Evolutionary conservation across 257 asterid species (phyloP).

Genomic region (Oldenlandia corymbosa): DNA sequence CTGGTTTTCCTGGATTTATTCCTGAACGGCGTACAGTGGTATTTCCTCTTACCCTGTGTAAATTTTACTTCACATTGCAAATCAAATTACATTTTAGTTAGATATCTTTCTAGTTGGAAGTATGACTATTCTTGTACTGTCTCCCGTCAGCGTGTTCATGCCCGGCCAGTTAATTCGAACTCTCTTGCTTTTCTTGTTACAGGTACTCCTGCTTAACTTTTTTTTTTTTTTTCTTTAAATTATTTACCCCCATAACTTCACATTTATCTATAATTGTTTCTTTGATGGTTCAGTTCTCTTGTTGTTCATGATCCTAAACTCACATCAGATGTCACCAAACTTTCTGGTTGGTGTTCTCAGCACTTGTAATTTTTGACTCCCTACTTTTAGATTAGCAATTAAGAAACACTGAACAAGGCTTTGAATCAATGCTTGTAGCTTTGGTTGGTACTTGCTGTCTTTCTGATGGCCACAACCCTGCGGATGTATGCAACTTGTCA

Average conservation of each 20-base stretch:
- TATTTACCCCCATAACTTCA: slow-evolving; percentile 17
- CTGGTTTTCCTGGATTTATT: slow-evolving; percentile 83
- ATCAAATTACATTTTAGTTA: background rate
- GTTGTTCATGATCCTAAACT: slow-evolving; percentile 95
- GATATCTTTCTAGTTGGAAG: background rate
- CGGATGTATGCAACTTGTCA: slow-evolving; percentile 99
- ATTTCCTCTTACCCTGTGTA: slow-evolving; percentile 20
- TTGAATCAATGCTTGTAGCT: slow-evolving; percentile 42
- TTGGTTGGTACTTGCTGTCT: slow-evolving; percentile 97
- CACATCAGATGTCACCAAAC: slow-evolving; percentile 96
- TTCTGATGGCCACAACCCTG: slow-evolving; percentile 83
- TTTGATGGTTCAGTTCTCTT: slow-evolving; percentile 67
- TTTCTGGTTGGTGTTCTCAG: slow-evolving; percentile 72
- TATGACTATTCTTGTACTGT: background rate
- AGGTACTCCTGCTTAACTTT: slow-evolving; percentile 39
- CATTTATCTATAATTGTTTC: slow-evolving; percentile 14
- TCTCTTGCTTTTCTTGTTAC: slow-evolving; percentile 94
- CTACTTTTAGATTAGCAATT: background rate
- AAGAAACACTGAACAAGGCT: background rate
- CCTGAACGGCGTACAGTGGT: slow-evolving; percentile 93
- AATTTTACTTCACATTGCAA: background rate
- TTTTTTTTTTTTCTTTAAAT: slow-evolving; percentile 7
- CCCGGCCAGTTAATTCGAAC: slow-evolving; percentile 88
- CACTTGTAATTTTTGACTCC: background rate
- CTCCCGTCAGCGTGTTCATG: slow-evolving; percentile 67